Conservation (phyloP, 805 yeast genomes). For the Starmerella stigmatis region DNA sequence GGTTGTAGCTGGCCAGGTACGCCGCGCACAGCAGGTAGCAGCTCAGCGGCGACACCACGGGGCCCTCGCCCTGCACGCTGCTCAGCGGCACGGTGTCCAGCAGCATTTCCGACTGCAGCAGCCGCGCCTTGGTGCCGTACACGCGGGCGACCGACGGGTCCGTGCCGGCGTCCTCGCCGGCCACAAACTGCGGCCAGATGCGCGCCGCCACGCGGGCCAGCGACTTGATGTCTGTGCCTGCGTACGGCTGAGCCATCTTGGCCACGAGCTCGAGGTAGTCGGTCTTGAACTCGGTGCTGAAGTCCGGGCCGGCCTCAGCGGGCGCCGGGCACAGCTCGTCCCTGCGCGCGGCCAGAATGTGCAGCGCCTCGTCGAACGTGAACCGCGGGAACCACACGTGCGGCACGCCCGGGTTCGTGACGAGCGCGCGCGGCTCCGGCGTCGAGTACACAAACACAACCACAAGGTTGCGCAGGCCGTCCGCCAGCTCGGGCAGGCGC, state of each 20-base stretch:
- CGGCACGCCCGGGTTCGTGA: conserved; percentile 35
- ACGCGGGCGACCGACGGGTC: conserved; percentile 20
- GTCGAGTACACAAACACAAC: conserved; percentile 37
- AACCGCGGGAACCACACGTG: conserved; percentile 38
- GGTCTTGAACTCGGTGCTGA: conserved; percentile 31
- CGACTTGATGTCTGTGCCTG: conserved; percentile 36
- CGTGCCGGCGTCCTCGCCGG: conserved; percentile 17
- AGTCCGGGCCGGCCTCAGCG: too few relatives aligned
- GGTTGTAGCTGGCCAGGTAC: conserved; percentile 69
- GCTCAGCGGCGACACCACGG: conserved; percentile 5
- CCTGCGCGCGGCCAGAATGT: conserved; percentile 26
- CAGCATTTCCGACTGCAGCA: conserved; percentile 24
- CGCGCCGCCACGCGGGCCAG: conserved; percentile 24
- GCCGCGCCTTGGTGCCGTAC: conserved; percentile 22
- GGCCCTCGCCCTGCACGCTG: background rate
- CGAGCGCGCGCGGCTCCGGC: conserved; percentile 37
- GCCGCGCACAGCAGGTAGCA: conserved; percentile 72
- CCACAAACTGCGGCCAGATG: conserved; percentile 31
- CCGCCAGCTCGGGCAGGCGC: conserved; percentile 35
- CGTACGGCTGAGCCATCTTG: conserved; percentile 36
- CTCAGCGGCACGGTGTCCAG: conserved; percentile 11
- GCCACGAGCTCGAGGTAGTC: conserved; percentile 37
- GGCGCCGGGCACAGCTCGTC: background rate
- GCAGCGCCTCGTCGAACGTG: conserved; percentile 32
- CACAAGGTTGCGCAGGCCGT: conserved; percentile 31